Evolutionary conservation across 345 rosid genomes (phyloP), one percentile per base, ranked within the genome.

Genomic region (Melastoma malabathricum): DNA sequence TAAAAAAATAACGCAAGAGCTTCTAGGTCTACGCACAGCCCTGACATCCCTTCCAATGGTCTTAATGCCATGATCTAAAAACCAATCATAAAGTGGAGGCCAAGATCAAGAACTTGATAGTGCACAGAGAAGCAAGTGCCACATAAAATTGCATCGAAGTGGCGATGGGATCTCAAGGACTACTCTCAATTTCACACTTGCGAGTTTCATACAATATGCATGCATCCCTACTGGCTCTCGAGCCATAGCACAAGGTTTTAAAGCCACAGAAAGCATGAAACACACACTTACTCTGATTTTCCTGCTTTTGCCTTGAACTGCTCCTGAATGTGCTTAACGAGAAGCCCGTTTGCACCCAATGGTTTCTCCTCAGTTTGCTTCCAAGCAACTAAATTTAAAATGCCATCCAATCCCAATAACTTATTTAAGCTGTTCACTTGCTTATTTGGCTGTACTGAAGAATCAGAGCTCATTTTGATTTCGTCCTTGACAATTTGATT

Each of bases 311-410:
- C 92, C 82, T 75, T 86, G 56, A 90, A 82, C 75, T 86, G 93
- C 75, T 90, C 96, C 61, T 86, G 94, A 54, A 90, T 90, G 57
- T 75, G 94, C 88, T 65, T 80, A 62, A 86, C 84, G 52, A 86
- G 98, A 67, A 86, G 83, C 55, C 94, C 92, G 69, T 86, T 86
- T 72, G 98, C 94, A 60, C 94, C 98, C 43, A 86, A 61, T 27
- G 98, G 76, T 63, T 81, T 90, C 71, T 90, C 98, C 66, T 86
- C 94, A 18, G 78, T 64, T 61, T 84, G 94, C 72, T 80, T 86
- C 83, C 96, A 72, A 48, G 63, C 81, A 61, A 90, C 94, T 38
- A 86, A 64, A 65, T 84, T 90, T 59, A 86, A 82, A 71, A 90
- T 83, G 62, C 96, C 98, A 46, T 90, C 96, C 72, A 90, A 72